These are phyloP conservation scores for Tilletia horrida DNA, from an alignment of 1,284 basidiomycete genomes.

Conservation along the genomic window DNA sequence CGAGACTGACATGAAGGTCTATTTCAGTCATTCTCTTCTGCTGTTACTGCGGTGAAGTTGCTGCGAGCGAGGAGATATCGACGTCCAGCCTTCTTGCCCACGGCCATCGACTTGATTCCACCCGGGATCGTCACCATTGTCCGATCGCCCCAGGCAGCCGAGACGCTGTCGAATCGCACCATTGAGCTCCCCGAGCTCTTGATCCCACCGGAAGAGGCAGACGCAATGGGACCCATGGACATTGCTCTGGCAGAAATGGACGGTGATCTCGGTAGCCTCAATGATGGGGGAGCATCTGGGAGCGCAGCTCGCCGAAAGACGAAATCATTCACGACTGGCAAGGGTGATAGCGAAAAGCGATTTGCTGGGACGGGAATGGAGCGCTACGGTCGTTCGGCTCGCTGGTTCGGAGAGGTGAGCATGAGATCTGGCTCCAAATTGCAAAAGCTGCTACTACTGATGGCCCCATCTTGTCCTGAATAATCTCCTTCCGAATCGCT, in stretches of 20 bases:
- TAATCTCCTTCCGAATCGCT: background rate
- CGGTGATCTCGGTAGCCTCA: constrained; percentile 6
- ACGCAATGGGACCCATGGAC: constrained; percentile 24
- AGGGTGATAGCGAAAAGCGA: constrained; percentile 39
- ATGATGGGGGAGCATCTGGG: constrained; percentile 9
- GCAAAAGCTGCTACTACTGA: background rate
- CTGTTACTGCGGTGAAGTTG: constrained; percentile 37
- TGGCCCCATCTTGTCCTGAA: background rate
- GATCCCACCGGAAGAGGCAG: constrained; percentile 47
- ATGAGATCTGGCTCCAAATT: background rate
- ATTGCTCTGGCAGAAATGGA: constrained; percentile 29
- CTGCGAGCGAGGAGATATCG: constrained; percentile 32
- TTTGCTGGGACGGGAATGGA: constrained; percentile 42
- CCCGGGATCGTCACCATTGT: constrained; percentile 36
- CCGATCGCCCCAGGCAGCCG: constrained; percentile 26
- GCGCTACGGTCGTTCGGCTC: constrained; percentile 29
- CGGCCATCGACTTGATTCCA: constrained; percentile 45
- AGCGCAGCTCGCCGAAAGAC: constrained; percentile 21
- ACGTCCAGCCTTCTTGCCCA: constrained; percentile 39
- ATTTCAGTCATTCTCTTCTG: constrained; percentile 34
- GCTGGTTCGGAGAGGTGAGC: constrained; percentile 42
- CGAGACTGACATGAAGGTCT: background rate
- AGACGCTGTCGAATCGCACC: constrained; percentile 8
- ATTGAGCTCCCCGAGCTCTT: constrained; percentile 41
- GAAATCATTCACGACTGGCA: constrained; percentile 38